Conservation (phyloP, 2,329 filamentous ascomycete species). For the Neodidymelliopsis sp. region DNA sequence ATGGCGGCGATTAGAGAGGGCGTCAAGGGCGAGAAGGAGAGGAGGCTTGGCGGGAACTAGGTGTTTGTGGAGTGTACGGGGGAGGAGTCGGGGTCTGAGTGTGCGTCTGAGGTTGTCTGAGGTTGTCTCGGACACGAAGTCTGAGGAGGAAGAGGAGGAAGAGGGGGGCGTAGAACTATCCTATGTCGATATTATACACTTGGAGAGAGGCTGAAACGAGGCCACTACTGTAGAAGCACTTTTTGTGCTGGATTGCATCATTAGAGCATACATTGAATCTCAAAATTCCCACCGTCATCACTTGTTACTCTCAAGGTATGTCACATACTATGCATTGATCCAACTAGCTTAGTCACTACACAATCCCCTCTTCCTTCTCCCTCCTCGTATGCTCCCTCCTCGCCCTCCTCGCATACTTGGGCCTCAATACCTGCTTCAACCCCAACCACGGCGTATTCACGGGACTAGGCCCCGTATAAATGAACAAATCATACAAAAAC, state of each 20-base stretch:
- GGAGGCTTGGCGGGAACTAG: constrained; percentile 58
- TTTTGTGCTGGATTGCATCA: no score
- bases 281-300: no score
- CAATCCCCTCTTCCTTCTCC: constrained; percentile 40
- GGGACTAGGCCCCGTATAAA: constrained; percentile 74
- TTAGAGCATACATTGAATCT: not conserved
- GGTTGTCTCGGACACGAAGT: not conserved
- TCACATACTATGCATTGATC: not conserved
- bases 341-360: constrained; percentile 13
- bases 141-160: not conserved
- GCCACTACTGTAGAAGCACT: not conserved
- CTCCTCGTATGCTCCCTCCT: constrained; percentile 32
- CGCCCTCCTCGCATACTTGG: constrained; percentile 29
- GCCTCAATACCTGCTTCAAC: constrained; percentile 58
- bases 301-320: no score
- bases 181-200: not conserved
- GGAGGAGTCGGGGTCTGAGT: not conserved
- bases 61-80: not conserved
- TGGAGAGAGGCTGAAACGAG: not conserved
- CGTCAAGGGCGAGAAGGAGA: constrained; percentile 79
- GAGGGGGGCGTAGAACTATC: no score
- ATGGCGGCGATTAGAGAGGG: constrained; percentile 68
- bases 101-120: not conserved
- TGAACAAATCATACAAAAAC: constrained; percentile 46
- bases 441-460: constrained; percentile 73